Evolutionary conservation across 306 rosid genomes (phyloP), one percentile per base, ranked within the genome.

Genomic region (Pyrus pyrifolia): DNA sequence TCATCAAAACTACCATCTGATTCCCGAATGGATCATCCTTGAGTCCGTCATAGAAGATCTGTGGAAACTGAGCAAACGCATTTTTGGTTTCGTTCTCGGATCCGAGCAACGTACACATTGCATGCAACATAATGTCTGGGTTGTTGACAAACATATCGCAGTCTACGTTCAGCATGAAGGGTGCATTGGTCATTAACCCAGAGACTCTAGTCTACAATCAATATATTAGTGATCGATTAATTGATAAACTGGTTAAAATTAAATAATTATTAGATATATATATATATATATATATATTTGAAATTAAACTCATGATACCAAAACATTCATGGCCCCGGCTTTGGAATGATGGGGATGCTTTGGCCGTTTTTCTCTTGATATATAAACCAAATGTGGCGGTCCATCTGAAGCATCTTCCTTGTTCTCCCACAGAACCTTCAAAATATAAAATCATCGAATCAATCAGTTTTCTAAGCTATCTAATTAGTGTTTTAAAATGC

Each of bases 251-350:
- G 27, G 27, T 57, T 57, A 21, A n/a, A 11, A 57, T 57, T n/a
- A 33, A 33, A 33, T 5, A 33, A 33, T 33, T 0, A 31, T 31
- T 0, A 31, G 33, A 31, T 31, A 31, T 31, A 31, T 31, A 31
- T 31, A 31, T 31, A 31, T 31, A 31, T n/a, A n/a, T n/a, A n/a
- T n/a, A n/a, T n/a, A n/a, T n/a, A n/a, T n/a, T n/a, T 62, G n/a
- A 62, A 2, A 64, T 42, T 78, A 11, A 22, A 46, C 2, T 46
- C 52, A 13, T 60, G 64, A 55, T 81, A 93, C 96, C 80, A 93
- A 40, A 46, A 85, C 91, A 63, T 93, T 93, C 96, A 93, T 88
- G 64, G 96, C 96, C 18, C 98, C 93, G 0, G 96, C 98, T 78
- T 93, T 93, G 71, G 85, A 80, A 6, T 80, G 85, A 64, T 93